Conservation (phyloP, 176 grass and related monocot genomes). For the Luzula sylvatica region DNA sequence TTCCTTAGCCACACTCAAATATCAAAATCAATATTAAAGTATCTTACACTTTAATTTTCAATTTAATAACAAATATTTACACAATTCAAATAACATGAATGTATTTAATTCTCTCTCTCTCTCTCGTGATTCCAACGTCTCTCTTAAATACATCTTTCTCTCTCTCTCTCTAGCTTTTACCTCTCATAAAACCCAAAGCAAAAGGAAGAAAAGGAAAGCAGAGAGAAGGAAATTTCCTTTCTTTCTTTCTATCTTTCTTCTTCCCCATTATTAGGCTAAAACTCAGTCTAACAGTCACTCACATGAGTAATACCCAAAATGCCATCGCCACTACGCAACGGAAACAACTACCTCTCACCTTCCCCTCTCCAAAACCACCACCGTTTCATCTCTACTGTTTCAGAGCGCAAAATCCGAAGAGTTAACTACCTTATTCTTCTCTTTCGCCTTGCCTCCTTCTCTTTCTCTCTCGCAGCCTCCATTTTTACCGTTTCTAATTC, state of each 20-base stretch:
- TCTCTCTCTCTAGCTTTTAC: not conserved
- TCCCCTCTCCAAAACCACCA: not conserved
- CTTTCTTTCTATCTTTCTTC: not conserved
- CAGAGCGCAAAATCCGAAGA: conserved; percentile 28
- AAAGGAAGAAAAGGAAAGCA: not conserved
- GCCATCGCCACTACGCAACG: conserved; percentile 34
- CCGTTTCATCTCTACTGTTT: conserved; percentile 26
- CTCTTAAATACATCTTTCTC: not conserved
- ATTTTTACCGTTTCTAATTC: conserved; percentile 25
- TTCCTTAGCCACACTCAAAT: too few species aligned
- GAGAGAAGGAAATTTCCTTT: not conserved
- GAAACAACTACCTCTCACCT: not conserved
- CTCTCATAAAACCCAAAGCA: not conserved
- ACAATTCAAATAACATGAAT: too few species aligned
- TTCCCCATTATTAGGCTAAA: too few species aligned
- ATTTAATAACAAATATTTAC: too few species aligned
- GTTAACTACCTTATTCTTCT: conserved; percentile 30
- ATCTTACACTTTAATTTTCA: too few species aligned
- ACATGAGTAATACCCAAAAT: conserved; percentile 6
- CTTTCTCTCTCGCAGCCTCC: conserved; percentile 32
- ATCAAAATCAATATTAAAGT: too few species aligned
- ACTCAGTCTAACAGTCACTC: too few species aligned
- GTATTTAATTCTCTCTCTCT: too few species aligned
- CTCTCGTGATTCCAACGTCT: too few species aligned
- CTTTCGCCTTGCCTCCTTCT: conserved; percentile 37